Evolutionary conservation across 2,329 filamentous ascomycete species (phyloP), one percentile per base, ranked within the genome.

Genomic region (Fusarium dlaminii): DNA sequence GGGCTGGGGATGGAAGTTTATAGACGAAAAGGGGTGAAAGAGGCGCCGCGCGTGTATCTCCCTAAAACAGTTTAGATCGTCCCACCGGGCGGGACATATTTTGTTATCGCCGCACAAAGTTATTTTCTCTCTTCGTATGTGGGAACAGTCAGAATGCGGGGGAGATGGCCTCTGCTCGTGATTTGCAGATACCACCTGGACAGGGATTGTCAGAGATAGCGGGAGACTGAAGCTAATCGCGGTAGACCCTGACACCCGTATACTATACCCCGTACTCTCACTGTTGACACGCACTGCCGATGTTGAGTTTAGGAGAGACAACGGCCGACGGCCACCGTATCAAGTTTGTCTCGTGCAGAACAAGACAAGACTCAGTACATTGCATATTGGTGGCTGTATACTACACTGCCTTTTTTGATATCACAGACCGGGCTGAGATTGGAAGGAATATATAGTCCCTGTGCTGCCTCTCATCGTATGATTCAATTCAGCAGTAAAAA

Each of bases 1-100:
- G 48, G 58, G 58, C 58, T 56, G 36, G 29, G 58, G 36, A 34
- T 32, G 43, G 49, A 54, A 68, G 62, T 66, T 72, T 75, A 77
- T 78, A 78, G 64, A 63, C 68, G 60, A 71, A 78, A 75, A 61
- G 56, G 76, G 76, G 66, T 74, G 74, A 78, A 78, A 62, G 60
- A 77, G 60, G 73, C 76, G 74, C 58, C 61, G 76, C 76, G 76
- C 76, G 58, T 70, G 29, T n/a, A 75, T 37, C 36, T 56, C 8
- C 76, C 58, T 10, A 48, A 66, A 37, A 3, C 0, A 30, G 73
- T 15, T 40, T 71, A 69, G 75, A 24, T 22, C 43, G 5, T 11
- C 4, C 7, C 3, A 5, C 18, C 18, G 24, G 22, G 10, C 43
- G 29, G 20, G 13, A 24, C n/a, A 40, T 17, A 46, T 48, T 15